Base-by-base conservation (phyloP, 2,329 filamentous ascomycete genomes). In the Pyrenochaeta sp. region DNA sequence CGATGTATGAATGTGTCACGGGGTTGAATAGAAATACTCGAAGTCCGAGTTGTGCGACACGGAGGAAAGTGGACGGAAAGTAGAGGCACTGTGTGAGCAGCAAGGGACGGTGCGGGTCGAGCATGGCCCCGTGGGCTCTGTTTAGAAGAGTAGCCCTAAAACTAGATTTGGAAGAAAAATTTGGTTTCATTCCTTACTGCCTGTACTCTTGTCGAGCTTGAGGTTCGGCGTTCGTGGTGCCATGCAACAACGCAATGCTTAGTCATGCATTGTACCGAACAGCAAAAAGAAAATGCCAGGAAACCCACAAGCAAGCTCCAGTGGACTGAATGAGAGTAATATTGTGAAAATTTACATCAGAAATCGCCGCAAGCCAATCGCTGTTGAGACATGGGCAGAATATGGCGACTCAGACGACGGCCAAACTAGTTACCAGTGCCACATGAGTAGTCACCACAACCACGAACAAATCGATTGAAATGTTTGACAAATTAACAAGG, bases 181-280 rank as follows among this genome's bases (percentile, higher is more conserved):
- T 27, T 9, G 9, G 9, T 27, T 9, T 9, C 23, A 9, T 27
- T 4, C 23, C 23, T 9, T 27, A 27, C 9, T 27, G 23, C 23
- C 23, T 4, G n/a, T n/a, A 27, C 23, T 27, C 4, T 9, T 27
- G 4, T 27, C 9, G 23, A 27, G 23, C 23, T 42, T 23, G 20
- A 30, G 2, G 40, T 42, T 42, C 20, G 10, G 23, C 30, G 40
- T 42, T 42, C 40, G 14, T 23, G 2, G 7, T 9, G 15, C 35
- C 31, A 29, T 44, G 17, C 52, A 55, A 55, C 52, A 55, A 47
- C 52, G 47, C 23, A 23, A 3, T 47, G 47, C 52, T 55, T 55
- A 55, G 52, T 55, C 52, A 51, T 15, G n/a, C 14, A 4, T 4
- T 27, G 4, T 30, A 47, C 35, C 33, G 41, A 18, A 45, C 35